Percentiles rank a stretch among this genome's conserved stretches.
Conservation (phyloP, 371 early-diverging fungal genomes). For the Apophysomyces trapeziformis region DNA sequence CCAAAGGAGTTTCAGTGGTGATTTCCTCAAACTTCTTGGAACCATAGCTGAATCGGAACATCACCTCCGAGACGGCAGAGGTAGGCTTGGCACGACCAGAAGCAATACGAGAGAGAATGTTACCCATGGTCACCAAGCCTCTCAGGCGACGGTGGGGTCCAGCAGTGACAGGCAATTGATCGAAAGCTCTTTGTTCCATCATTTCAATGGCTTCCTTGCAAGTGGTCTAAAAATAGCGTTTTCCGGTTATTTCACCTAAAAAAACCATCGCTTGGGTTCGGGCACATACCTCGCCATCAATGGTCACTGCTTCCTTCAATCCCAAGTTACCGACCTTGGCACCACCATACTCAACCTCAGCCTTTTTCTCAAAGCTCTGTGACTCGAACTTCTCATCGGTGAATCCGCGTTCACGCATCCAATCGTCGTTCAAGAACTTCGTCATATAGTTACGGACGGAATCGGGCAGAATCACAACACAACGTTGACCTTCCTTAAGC, state of each 20-base stretch:
- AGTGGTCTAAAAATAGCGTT: conserved; percentile 47
- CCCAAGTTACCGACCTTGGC: conserved; percentile 83
- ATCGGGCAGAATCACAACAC: conserved; percentile 94
- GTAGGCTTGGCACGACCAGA: conserved; percentile 68
- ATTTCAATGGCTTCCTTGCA: conserved; percentile 82
- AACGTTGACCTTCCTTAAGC: conserved; percentile 85
- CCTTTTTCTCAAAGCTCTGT: conserved; percentile 64
- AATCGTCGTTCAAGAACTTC: conserved; percentile 93
- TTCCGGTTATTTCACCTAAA: no score
- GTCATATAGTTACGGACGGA: conserved; percentile 98
- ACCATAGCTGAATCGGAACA: conserved; percentile 76
- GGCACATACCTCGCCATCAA: conserved; percentile 43
- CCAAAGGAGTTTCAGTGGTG: conserved; percentile 81
- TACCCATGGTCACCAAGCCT: conserved; percentile 89
- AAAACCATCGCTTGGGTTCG: no score
- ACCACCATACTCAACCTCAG: conserved; percentile 76
- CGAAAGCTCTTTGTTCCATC: conserved; percentile 90
- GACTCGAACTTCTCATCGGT: conserved; percentile 59
- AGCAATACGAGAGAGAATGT: conserved; percentile 83
- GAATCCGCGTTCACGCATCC: conserved; percentile 88
- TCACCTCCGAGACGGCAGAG: conserved; percentile 76
- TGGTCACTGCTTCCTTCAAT: conserved; percentile 83
- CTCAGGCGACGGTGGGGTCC: conserved; percentile 56
- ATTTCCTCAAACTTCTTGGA: conserved; percentile 83
- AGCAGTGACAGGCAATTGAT: conserved; percentile 92